These are phyloP conservation scores for Alternaria ethzedia DNA, from an alignment of 2,329 filamentous ascomycete genomes.

Conservation along the genomic window DNA sequence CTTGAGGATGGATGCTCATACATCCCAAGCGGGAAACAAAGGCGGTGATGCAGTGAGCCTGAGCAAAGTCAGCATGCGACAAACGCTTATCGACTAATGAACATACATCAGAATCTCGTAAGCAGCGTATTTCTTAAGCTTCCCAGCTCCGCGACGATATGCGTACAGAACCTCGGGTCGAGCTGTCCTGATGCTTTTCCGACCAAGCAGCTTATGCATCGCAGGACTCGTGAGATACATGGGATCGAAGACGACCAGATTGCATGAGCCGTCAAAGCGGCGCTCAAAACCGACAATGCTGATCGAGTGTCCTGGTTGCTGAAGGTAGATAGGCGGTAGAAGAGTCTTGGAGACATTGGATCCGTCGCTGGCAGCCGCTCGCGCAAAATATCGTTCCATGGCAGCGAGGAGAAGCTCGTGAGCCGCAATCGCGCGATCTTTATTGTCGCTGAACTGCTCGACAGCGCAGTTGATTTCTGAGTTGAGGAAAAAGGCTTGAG, in stretches of 20 bases:
- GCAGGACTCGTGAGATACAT: slow-evolving; percentile 73
- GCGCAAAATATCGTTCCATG: slow-evolving; percentile 77
- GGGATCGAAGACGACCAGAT: slow-evolving; percentile 87
- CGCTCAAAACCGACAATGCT: slow-evolving; percentile 87
- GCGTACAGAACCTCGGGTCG: slow-evolving; percentile 64
- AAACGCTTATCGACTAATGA: not conserved
- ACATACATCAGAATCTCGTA: slow-evolving; percentile 81
- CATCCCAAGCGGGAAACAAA: slow-evolving; percentile 50
- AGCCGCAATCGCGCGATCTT: slow-evolving; percentile 55
- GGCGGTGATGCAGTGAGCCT: slow-evolving; percentile 48
- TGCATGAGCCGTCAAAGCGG: slow-evolving; percentile 65
- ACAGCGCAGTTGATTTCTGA: slow-evolving; percentile 64
- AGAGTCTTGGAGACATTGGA: slow-evolving; percentile 72
- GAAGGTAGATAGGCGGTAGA: slow-evolving; percentile 86
- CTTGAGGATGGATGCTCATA: slow-evolving; percentile 36
- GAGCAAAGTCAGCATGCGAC: slow-evolving; percentile 5
- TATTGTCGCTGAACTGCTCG: slow-evolving; percentile 61
- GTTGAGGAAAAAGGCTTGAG: slow-evolving; percentile 76
- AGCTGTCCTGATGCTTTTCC: slow-evolving; percentile 53
- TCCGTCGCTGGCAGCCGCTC: slow-evolving; percentile 55
- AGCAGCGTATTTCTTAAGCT: slow-evolving; percentile 72
- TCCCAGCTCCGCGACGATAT: slow-evolving; percentile 73
- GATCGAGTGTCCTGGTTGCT: slow-evolving; percentile 88
- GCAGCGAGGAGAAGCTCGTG: slow-evolving; percentile 66
- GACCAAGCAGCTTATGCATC: slow-evolving; percentile 65